phyloP scores from a whole-genome alignment of 805 yeast genomes.

The Alloascoidea hylecoeti region DNA sequence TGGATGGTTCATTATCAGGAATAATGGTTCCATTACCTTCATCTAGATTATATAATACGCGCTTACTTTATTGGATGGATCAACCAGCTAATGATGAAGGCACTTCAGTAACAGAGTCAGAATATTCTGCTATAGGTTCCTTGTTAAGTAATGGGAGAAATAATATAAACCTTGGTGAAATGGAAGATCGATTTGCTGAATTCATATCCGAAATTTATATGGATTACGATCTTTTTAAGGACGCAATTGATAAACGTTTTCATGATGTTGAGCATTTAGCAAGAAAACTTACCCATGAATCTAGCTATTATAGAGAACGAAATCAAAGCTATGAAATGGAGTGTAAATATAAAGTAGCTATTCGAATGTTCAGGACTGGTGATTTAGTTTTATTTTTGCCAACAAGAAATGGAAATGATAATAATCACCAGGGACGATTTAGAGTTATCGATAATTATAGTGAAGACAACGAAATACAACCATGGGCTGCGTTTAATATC shows the following conservation, averaged over 20 bases:
- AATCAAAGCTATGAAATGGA: conserved; percentile 15
- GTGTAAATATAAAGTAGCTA: conserved; percentile 39
- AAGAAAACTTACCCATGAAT: conserved; percentile 67
- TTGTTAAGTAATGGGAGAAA: neutral
- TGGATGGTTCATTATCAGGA: no score
- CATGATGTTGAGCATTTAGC: conserved; percentile 86
- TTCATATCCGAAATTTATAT: conserved; percentile 12
- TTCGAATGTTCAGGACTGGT: conserved; percentile 51
- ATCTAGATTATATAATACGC: neutral
- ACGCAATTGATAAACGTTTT: conserved; percentile 56
- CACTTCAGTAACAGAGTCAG: no score
- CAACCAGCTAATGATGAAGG: conserved; percentile 4
- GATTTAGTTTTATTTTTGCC: conserved; percentile 82
- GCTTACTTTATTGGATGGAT: conserved; percentile 3
- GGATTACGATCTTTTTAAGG: conserved; percentile 23
- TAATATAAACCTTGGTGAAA: neutral
- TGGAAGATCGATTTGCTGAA: conserved; percentile 4
- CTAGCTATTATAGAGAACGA: conserved; percentile 28
- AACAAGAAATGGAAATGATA: conserved; percentile 35
- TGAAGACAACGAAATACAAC: conserved; percentile 23
- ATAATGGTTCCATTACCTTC: neutral
- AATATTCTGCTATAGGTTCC: no score
- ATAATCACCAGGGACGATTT: conserved; percentile 11
- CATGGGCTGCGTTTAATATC: conserved; percentile 93
- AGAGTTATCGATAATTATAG: conserved; percentile 10